Percentiles rank a stretch among this genome's conserved stretches.
phyloP scores from a whole-genome alignment of 257 asterid species.

The Rhazya stricta region DNA sequence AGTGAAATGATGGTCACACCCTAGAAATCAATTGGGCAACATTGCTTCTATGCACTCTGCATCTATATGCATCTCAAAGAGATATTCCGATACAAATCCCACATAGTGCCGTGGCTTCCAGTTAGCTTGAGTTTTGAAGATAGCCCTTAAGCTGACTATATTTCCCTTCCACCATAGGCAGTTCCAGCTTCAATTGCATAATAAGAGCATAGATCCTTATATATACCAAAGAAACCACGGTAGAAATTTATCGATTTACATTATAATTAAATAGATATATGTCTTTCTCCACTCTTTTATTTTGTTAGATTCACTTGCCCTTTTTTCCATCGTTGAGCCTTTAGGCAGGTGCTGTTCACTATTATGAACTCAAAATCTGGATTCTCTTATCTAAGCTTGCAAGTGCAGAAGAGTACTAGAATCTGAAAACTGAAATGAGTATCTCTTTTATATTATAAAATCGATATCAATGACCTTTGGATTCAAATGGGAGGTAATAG shows the following conservation, averaged over 20 bases:
- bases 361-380: not conserved
- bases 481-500: not conserved
- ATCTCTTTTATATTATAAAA: not conserved
- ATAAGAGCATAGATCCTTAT: not conserved
- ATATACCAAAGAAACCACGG: not conserved
- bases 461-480: conserved; percentile 6
- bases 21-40: too few relatives aligned
- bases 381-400: not conserved
- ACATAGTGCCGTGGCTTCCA: not conserved
- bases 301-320: not conserved
- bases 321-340: not conserved
- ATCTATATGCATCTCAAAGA: not conserved
- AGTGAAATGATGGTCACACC: too few relatives aligned
- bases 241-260: not conserved
- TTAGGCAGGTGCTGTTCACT: not conserved
- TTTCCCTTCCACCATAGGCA: not conserved
- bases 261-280: not conserved
- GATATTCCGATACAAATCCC: not conserved
- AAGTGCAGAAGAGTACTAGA: not conserved
- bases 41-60: not conserved
- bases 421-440: too few relatives aligned
- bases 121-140: not conserved
- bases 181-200: not conserved
- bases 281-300: not conserved
- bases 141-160: not conserved